Percentiles rank a stretch among this genome's conserved stretches.
Conservation (phyloP, 1,139 yeast genomes). For the Magnusiomyces clavatus region DNA sequence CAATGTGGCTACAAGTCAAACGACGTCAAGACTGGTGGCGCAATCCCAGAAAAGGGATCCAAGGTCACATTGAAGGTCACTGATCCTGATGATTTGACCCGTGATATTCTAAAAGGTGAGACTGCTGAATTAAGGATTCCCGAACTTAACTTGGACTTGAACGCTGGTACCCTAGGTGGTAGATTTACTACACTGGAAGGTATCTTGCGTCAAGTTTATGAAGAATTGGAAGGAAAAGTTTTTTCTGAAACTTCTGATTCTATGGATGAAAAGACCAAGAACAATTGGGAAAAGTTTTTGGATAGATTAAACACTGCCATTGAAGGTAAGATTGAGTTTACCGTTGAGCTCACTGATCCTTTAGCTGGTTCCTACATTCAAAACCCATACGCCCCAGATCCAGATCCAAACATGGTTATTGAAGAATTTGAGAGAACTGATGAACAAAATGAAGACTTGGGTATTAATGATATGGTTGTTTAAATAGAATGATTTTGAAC, state of each 20-base stretch:
- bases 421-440: conserved; percentile 85
- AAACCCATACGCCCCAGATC: conserved; percentile 96
- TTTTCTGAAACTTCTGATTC: conserved; percentile 85
- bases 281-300: conserved; percentile 77
- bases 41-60: conserved; percentile 79
- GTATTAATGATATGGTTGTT: conserved; percentile 71
- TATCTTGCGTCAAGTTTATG: conserved; percentile 75
- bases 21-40: conserved; percentile 98
- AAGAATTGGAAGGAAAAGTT: conserved; percentile 80
- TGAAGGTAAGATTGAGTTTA: conserved; percentile 75
- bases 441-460: conserved; percentile 84
- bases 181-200: conserved; percentile 97
- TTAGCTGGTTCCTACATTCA: conserved; percentile 92
- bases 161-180: conserved; percentile 97
- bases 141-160: conserved; percentile 81
- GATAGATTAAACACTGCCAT: conserved; percentile 70
- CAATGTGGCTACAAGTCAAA: conserved; percentile 94
- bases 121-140: conserved; percentile 83
- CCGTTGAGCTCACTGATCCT: conserved; percentile 88
- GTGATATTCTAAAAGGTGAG: conserved; percentile 93
- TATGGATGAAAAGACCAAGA: conserved; percentile 70
- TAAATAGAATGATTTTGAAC: conserved; percentile 8
- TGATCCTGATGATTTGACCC: conserved; percentile 87
- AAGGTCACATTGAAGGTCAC: conserved; percentile 67
- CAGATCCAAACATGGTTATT: conserved; percentile 88